A percentile compares a stretch with the other conserved stretches of the same genome.
Evolutionary conservation across 371 early-diverging fungal genomes (phyloP).

Genomic region (Furculomyces boomerangus): DNA sequence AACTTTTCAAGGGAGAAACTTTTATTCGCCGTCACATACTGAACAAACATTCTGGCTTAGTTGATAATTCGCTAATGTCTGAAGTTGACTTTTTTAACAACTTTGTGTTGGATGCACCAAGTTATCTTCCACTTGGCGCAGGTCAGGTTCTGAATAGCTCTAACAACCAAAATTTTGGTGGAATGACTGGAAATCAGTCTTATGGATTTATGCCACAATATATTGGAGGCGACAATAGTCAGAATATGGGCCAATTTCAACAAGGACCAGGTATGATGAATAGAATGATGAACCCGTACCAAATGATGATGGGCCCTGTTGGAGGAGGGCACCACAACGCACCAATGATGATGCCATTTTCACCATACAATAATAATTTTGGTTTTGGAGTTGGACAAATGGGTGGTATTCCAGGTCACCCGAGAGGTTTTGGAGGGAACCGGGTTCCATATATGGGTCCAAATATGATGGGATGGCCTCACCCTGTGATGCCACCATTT

Average conservation of each 20-base stretch:
- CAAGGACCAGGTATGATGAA: background rate
- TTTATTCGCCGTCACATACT: constrained; percentile 86
- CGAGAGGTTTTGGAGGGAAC: background rate
- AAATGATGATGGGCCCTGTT: constrained; percentile 15
- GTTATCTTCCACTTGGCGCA: constrained; percentile 22
- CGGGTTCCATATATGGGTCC: background rate
- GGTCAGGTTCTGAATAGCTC: constrained; percentile 9
- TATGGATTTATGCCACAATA: no score
- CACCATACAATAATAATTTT: constrained; percentile 1
- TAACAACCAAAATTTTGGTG: constrained; percentile 10
- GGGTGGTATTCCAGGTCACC: constrained; percentile 4
- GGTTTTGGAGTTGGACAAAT: background rate
- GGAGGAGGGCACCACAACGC: background rate
- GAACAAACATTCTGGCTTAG: constrained; percentile 63
- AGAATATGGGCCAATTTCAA: constrained; percentile 7
- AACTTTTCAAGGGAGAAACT: constrained; percentile 85
- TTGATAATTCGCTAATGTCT: constrained; percentile 29
- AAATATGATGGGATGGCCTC: background rate
- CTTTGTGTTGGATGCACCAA: constrained; percentile 54
- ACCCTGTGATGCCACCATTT: background rate
- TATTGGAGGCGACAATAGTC: background rate
- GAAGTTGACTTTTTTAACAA: constrained; percentile 59
- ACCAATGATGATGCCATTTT: constrained; percentile 1
- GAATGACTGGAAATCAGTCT: constrained; percentile 11
- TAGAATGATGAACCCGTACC: constrained; percentile 17